Conservation (phyloP, 75 land plant species). For the Pinus taeda region DNA sequence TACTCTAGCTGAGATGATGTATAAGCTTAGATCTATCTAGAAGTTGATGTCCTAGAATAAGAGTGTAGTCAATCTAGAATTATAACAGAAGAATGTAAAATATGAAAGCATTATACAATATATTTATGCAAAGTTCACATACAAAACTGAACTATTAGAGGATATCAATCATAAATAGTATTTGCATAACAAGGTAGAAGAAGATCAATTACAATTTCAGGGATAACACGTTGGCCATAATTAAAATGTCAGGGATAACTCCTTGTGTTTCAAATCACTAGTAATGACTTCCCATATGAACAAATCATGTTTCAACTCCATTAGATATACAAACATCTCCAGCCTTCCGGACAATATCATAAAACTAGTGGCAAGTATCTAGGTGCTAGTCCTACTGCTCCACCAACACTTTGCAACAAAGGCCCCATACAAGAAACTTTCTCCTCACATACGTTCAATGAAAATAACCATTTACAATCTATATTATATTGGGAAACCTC, state of each 20-base stretch:
- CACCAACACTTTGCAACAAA: constrained; percentile 87
- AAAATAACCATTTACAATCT: neutral
- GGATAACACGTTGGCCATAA: constrained; percentile 74
- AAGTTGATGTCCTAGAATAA: too few relatives aligned
- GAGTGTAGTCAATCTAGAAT: too few relatives aligned
- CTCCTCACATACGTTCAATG: neutral
- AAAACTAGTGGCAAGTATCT: constrained; percentile 83
- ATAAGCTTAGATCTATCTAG: too few relatives aligned
- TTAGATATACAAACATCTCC: constrained; percentile 94
- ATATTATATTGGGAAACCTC: neutral
- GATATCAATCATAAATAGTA: too few relatives aligned
- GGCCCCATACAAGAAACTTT: constrained; percentile 1
- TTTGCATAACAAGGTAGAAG: too few relatives aligned
- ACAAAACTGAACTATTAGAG: too few relatives aligned
- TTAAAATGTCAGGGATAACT: constrained; percentile 88
- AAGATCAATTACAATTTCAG: too few relatives aligned
- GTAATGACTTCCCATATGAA: constrained; percentile 81
- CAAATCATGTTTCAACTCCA: constrained; percentile 85
- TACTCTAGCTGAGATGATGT: too few relatives aligned
- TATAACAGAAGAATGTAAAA: too few relatives aligned
- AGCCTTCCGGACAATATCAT: constrained; percentile 69
- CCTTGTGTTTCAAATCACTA: constrained; percentile 90
- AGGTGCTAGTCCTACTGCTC: constrained; percentile 84
- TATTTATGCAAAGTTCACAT: too few relatives aligned
- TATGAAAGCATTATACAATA: too few relatives aligned